Base-by-base conservation (phyloP, 208 protist species). In the Trypanosoma rangeli region DNA sequence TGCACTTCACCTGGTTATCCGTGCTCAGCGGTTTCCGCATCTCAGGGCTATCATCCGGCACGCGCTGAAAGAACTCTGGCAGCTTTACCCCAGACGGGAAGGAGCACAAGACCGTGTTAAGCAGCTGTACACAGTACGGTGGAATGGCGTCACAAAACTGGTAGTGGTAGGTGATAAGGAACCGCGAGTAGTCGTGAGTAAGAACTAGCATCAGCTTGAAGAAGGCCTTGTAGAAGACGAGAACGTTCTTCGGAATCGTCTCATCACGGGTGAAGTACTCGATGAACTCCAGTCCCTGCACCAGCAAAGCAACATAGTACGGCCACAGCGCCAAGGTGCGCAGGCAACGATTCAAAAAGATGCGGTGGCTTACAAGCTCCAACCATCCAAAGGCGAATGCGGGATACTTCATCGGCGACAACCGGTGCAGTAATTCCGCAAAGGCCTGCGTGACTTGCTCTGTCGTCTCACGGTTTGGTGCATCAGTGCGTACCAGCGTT, bases 361-460 rank as follows among this genome's bases (percentile, higher is more conserved):
- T 76, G 57, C 98, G 91, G 76, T 99, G 98, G 13, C 96, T 93
- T 42, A 99, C 83, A 10, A 99, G 88, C 76, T 99, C 97, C 9
- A 99, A 81, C 98, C 98, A 99, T 42, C 97, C 92, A 86, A 99
- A 99, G 35, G 94, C 91, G 71, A 99, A 99, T n/a, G 78, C 97
- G 20, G 98, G 98, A 37, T 98, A 81, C 33, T 93, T 82, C 16
- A 76, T 61, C 26, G 99, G 99, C 20, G 80, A 78, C 28, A 99
- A 66, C 13, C 78, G 73, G 57, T 94, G 87, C 42, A 99, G 83
- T 9, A 94, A 73, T 28, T 87, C 80, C n/a, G 86, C 82, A 83
- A 99, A 97, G 24, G 72, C 71, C 12, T 69, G 81, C 39, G 98
- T 89, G 55, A 97, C 84, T 24, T 87, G 73, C 16, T 84, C 74